A percentile compares a stretch with the other conserved stretches of the same genome.
These are phyloP conservation scores for Diplocarpon rosae DNA, from an alignment of 2,329 filamentous ascomycete genomes.

Conservation along the genomic window DNA sequence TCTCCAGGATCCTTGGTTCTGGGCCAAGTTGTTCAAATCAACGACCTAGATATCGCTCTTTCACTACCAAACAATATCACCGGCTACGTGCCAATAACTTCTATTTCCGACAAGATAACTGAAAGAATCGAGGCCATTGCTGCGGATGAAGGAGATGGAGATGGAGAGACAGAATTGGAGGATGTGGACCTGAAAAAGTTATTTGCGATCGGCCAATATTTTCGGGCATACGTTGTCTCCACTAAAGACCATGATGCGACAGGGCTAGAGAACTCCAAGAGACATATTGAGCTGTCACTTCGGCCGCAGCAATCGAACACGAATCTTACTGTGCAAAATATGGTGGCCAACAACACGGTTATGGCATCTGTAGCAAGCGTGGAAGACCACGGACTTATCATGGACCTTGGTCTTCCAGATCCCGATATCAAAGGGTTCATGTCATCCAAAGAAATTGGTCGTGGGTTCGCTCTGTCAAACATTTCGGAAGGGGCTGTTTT, in stretches of 20 bases:
- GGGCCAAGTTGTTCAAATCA: constrained; percentile 75
- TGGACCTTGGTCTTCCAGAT: constrained; percentile 74
- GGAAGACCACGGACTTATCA: constrained; percentile 91
- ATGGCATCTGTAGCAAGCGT: constrained; percentile 84
- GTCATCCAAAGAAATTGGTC: constrained; percentile 68
- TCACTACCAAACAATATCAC: constrained; percentile 86
- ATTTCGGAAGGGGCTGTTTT: constrained; percentile 78
- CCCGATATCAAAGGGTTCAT: constrained; percentile 69
- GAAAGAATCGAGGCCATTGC: constrained; percentile 60
- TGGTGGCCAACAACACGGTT: constrained; percentile 65
- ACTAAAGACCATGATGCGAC: constrained; percentile 52
- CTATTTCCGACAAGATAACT: constrained; percentile 74
- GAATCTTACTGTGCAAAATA: constrained; percentile 58
- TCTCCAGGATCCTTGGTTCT: constrained; percentile 79
- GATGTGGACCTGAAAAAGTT: constrained; percentile 63
- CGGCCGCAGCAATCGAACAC: constrained; percentile 70
- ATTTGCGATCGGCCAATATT: constrained; percentile 76
- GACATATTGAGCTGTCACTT: constrained; percentile 78
- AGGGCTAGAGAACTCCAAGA: constrained; percentile 45
- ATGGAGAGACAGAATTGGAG: constrained; percentile 40
- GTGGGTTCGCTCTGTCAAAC: constrained; percentile 49
- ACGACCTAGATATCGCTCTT: constrained; percentile 65
- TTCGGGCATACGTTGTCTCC: constrained; percentile 73
- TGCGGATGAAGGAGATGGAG: constrained; percentile 44
- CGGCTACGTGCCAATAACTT: constrained; percentile 83